Evolutionary conservation across 345 rosid genomes (phyloP), one percentile per base, ranked within the genome.

Genomic region (Bruguiera parviflora): DNA sequence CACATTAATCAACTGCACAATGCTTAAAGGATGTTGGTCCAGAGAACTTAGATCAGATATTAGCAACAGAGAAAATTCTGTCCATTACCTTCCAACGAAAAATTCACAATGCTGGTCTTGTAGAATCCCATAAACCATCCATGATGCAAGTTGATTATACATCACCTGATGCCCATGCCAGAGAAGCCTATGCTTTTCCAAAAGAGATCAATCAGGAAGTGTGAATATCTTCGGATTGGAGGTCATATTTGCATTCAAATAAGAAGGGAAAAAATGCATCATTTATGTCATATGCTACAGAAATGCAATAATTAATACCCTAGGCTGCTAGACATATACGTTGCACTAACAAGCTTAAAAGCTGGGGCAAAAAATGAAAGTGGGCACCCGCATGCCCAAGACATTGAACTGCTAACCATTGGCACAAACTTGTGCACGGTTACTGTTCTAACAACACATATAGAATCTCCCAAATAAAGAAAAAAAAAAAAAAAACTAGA

Each of bases 151-250:
- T 71, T 92, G 98, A 81, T 86, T 89, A 77, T 89, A 91, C 89
- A 94, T 78, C 71, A 94, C 96, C 73, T 92, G 98, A 79, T 92
- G 97, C 65, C 96, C 97, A 62, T 94, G 96, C 98, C 98, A 94
- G 80, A 89, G 93, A 80, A 94, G 97, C 88, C 97, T 94, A 71
- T 67, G 64, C 63, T 78, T 76, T 76, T 51, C 47, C 24, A 10
- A 9, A 56, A 22, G 29, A 56, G 49, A 43, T 43, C 49, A 43
- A 43, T 43, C 49, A 13, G 5, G 19, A 43, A 43, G 18, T 32
- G 13, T n/a, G 28, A 61, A 39, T 39, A 27, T 62, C 28, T 57
- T 25, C 58, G 27, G 71, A 28, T 46, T 6, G 37, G 6, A 73
- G 60, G 39, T 61, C 56, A 71, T 9, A 20, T 16, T 19, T 13